Conservation (phyloP, 2,329 filamentous ascomycete species). For the Fusarium fracticaudum region DNA sequence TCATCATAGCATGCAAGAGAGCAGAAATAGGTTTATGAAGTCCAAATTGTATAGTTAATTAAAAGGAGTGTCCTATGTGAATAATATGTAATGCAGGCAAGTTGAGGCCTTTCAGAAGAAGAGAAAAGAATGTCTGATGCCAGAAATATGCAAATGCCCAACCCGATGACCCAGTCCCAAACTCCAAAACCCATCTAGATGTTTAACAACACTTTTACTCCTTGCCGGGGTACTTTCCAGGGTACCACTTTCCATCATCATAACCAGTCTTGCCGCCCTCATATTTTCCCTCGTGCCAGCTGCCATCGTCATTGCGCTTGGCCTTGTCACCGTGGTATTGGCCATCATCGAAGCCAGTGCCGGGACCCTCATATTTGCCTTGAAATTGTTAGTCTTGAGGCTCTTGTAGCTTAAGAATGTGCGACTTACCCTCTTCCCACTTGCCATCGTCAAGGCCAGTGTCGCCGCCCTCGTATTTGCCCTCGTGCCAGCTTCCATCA, state of each 20-base stretch:
- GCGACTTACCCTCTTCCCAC: neutral
- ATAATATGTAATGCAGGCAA: neutral
- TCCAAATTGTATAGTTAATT: neutral
- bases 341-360: conserved; percentile 2
- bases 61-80: conserved; percentile 6
- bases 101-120: neutral
- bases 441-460: neutral
- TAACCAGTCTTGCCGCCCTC: conserved; percentile 1
- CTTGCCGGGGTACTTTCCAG: conserved; percentile 30
- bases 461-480: conserved; percentile 12
- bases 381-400: neutral
- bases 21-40: neutral
- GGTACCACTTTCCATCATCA: conserved; percentile 24
- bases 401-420: accelerated
- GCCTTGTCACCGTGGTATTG: neutral
- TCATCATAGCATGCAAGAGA: neutral
- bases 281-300: conserved; percentile 12
- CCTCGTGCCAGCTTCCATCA: conserved; percentile 8
- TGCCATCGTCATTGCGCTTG: conserved; percentile 4
- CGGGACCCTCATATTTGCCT: conserved; percentile 16
- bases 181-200: neutral
- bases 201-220: neutral
- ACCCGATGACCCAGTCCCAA: neutral
- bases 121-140: neutral
- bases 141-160: neutral